phyloP scores from a whole-genome alignment of 306 rosid genomes.

The Nissolia schottii region DNA sequence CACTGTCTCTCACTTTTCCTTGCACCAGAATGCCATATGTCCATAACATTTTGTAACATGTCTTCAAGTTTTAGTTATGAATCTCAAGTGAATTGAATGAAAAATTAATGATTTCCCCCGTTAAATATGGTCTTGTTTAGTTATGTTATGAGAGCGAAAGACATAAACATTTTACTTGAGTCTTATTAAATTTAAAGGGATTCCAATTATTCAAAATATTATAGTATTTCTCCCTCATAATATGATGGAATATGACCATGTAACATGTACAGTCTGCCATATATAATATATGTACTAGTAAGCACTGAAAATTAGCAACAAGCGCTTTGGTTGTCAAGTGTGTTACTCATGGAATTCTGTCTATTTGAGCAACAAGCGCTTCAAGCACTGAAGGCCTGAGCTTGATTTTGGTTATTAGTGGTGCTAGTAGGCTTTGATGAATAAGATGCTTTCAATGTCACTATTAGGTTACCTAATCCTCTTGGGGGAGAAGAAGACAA shows the following conservation, averaged over 20 bases:
- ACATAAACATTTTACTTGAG: not conserved
- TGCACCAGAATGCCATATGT: not conserved
- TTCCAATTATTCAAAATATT: no score
- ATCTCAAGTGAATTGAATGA: not conserved
- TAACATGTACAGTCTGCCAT: not conserved
- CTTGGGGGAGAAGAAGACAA: not conserved
- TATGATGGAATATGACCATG: no score
- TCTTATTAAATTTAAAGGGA: no score
- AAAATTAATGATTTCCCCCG: slow-evolving; percentile 22
- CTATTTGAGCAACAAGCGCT: not conserved
- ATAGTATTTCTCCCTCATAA: no score
- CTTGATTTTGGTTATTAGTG: slow-evolving; percentile 15
- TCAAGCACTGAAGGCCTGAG: not conserved
- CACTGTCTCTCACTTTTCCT: no score
- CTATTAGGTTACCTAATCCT: slow-evolving; percentile 19
- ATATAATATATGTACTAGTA: not conserved
- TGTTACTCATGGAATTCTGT: not conserved
- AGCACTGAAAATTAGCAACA: not conserved
- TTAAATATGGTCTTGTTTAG: no score
- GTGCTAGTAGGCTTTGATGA: slow-evolving; percentile 7
- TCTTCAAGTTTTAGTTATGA: not conserved
- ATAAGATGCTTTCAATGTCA: not conserved
- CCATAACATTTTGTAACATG: not conserved
- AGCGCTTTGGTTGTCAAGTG: not conserved
- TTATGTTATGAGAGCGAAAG: no score